Base-by-base conservation (phyloP, 305 asterid species). In the Fraxinus baroniana region DNA sequence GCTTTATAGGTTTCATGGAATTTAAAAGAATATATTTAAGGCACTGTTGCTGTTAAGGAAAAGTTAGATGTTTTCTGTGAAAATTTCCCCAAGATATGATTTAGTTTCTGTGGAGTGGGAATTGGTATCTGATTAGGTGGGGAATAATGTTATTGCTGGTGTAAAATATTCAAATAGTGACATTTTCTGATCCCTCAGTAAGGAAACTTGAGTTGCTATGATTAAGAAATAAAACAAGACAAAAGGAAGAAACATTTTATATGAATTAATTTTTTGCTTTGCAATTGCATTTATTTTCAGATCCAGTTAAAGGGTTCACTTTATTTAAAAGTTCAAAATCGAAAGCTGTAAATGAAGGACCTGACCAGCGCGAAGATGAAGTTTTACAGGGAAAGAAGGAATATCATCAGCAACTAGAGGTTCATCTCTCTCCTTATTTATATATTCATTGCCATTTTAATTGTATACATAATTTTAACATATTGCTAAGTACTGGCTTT, bases 361-460 rank as follows among this genome's bases (percentile, higher is more conserved):
- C 57, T 76, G 89, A 81, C 10, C 80, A 79, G 20, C 84, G 86
- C 7, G 90, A 87, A 77, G 87, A 86, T 82, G 93, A 85, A 83
- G 78, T 84, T 85, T 9, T 79, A 32, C 85, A 79, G 83, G 90
- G 87, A 73, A 95, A 95, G 90, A 95, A 95, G 85, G 97, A 91
- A 86, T 93, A 91, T 84, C 82, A 93, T 88, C 93, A 87, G 80
- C 95, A 89, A 80, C 77, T 92, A 89, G 97, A 95, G 98, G 98
- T 95, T 93, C 79, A 74, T 57, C 33, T 44, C 84, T 83, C 72
- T 20, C 77, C 79, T 84, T 37, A 57, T 80, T 39, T n/a, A 55
- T 83, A 39, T 79, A 74, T 71, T 13, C 60, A 35, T 57, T 62
- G 60, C 76, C 26, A 78, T 84, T 64, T 76, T 78, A 57, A 71